phyloP scores from a whole-genome alignment of 2,329 filamentous ascomycete genomes.

The Coniochaeta hoffmannii region DNA sequence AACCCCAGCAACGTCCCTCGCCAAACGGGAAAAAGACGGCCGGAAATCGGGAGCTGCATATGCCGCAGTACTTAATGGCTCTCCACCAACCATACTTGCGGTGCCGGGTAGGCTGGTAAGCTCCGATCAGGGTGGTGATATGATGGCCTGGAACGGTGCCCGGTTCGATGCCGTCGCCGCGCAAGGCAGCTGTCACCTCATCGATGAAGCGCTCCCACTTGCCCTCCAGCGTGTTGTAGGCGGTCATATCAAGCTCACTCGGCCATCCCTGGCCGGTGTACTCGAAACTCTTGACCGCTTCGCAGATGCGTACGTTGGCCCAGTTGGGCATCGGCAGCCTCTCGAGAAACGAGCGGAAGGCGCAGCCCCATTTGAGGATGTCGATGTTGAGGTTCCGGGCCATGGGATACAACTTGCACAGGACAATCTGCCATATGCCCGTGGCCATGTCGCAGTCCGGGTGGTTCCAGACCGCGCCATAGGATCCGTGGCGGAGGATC shows the following conservation, averaged over 20 bases:
- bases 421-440: constrained; percentile 1
- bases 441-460: constrained; percentile 2
- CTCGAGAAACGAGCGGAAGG: constrained; percentile 7
- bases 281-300: background rate
- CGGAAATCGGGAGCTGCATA: background rate
- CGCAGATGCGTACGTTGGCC: background rate
- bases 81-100: background rate
- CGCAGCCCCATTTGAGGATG: background rate
- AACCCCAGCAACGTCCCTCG: background rate
- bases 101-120: background rate
- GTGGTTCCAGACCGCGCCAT: constrained; percentile 8
- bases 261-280: background rate
- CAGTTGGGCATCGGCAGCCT: constrained; percentile 6
- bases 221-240: background rate
- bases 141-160: background rate
- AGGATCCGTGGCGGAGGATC: constrained; percentile 5
- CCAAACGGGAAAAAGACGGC: background rate
- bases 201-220: background rate
- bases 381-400: background rate
- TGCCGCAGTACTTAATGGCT: background rate
- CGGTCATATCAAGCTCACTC: background rate
- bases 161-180: background rate
- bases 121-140: background rate
- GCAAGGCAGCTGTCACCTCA: background rate
- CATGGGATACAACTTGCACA: background rate